A percentile compares a stretch with the other conserved stretches of the same genome.
Conservation (phyloP, 208 protist species). For the Novymonas esmeraldas region DNA sequence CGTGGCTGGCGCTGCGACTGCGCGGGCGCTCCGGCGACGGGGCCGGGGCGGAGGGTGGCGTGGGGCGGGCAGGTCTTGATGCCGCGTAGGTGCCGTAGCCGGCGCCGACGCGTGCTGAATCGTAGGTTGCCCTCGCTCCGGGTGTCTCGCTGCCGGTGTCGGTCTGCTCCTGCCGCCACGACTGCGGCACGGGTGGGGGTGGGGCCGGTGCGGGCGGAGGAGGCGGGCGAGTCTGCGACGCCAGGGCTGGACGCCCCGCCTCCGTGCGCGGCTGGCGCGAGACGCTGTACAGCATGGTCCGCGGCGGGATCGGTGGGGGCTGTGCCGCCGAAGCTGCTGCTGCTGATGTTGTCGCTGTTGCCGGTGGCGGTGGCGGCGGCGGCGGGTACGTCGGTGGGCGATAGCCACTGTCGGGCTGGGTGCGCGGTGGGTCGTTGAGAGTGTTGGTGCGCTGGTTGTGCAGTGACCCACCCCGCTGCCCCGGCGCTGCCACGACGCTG, state of each 20-base stretch:
- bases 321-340: slow-evolving; percentile 7
- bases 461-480: background rate
- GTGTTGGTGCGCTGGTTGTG: slow-evolving; percentile 14
- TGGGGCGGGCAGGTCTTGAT: background rate
- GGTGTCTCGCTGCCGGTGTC: background rate
- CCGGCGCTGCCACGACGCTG: slow-evolving; percentile 13
- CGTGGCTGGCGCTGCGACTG: slow-evolving; percentile 20
- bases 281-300: slow-evolving; percentile 20
- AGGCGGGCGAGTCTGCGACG: background rate
- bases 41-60: slow-evolving; percentile 13
- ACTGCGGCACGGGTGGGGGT: background rate
- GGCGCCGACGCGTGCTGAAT: background rate
- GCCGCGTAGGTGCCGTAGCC: background rate
- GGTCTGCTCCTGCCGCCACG: background rate
- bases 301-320: slow-evolving; percentile 18
- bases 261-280: slow-evolving; percentile 10
- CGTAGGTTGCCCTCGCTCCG: background rate
- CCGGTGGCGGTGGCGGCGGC: background rate
- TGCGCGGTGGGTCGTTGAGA: slow-evolving; percentile 12
- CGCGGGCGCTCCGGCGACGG: slow-evolving; percentile 14
- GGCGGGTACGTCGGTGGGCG: slow-evolving; percentile 12
- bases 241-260: background rate
- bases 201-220: background rate
- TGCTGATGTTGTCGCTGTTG: too few species aligned
- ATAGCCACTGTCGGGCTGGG: slow-evolving; percentile 17